Evolutionary conservation across 2,329 filamentous ascomycete species (phyloP), one percentile per base, ranked within the genome.

Genomic region (Neocucurbitaria cava): DNA sequence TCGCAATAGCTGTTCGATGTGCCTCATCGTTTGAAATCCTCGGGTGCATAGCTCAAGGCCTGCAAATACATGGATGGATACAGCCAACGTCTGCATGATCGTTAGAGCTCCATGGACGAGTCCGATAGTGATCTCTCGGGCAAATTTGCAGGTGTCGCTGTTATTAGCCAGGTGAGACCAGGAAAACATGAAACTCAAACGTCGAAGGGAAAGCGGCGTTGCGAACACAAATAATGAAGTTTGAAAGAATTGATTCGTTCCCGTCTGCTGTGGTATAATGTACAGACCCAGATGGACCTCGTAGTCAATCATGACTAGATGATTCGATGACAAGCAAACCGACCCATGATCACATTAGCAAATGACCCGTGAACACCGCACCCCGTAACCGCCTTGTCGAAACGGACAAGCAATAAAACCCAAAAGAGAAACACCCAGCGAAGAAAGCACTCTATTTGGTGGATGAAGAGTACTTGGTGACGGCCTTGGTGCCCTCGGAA

Each of bases 391-490:
- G 65, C 62, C 68, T 74, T 78, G 75, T 79, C 76, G 58, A 69
- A 72, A 73, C 67, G 81, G 78, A 85, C 60, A 68, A 69, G 65
- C 68, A 69, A 70, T 69, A 84, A 49, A 85, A 84, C 86, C 82
- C 78, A 78, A 75, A 78, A 77, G 74, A 63, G 80, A 79, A 74
- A 75, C 72, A 69, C 57, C 68, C 66, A 53, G 60, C 73, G 69
- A 76, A 64, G 73, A 71, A 74, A 74, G 58, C 65, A 74, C 82
- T 87, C 64, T 96, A 98, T 92, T 98, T 99, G 82, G 93, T 95
- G 77, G 94, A 97, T 57, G 94, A 97, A 70, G 94, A 98, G 88
- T 98, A 99, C 89, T 99, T 99, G 86, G 95, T 99, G 72, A 99
- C 95, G 54, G 95, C 95, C 91, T 99, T 99, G 80, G 95, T 99